A percentile compares a stretch with the other conserved stretches of the same genome.
Conservation (phyloP, 2,329 filamentous ascomycete species). For the Tolypocladium nubicola region DNA sequence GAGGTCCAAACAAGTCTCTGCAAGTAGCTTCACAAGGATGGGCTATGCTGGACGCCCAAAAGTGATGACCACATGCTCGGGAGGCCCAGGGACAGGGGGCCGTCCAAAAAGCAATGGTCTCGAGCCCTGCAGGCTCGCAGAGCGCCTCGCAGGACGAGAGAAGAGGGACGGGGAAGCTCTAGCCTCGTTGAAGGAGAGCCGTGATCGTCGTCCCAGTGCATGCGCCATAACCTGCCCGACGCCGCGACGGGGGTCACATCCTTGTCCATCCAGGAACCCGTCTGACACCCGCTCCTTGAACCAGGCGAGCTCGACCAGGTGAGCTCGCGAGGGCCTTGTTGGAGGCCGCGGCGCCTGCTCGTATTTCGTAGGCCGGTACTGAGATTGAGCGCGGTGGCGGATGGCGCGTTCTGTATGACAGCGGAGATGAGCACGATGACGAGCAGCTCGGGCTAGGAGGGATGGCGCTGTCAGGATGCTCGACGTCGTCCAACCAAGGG, state of each 20-base stretch:
- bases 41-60: constrained; percentile 1
- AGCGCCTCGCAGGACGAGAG: neutral
- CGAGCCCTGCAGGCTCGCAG: constrained; percentile 1
- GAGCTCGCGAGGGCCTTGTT: neutral
- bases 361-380: neutral
- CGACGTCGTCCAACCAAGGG: neutral
- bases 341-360: neutral
- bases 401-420: constrained; percentile 1
- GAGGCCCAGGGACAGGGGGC: neutral
- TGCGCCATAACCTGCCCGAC: neutral
- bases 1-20: constrained; percentile 1
- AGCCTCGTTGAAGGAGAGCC: neutral
- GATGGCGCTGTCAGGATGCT: neutral
- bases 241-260: neutral
- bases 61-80: constrained; percentile 3
- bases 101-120: constrained; percentile 4
- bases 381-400: neutral
- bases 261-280: neutral
- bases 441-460: neutral
- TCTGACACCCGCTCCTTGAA: neutral
- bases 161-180: neutral
- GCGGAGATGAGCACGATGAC: constrained; percentile 4
- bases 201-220: neutral
- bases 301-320: neutral
- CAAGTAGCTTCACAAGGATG: constrained; percentile 1